These are phyloP conservation scores for Podospora didyma DNA, from an alignment of 495 filamentous ascomycete species.

Conservation along the genomic window DNA sequence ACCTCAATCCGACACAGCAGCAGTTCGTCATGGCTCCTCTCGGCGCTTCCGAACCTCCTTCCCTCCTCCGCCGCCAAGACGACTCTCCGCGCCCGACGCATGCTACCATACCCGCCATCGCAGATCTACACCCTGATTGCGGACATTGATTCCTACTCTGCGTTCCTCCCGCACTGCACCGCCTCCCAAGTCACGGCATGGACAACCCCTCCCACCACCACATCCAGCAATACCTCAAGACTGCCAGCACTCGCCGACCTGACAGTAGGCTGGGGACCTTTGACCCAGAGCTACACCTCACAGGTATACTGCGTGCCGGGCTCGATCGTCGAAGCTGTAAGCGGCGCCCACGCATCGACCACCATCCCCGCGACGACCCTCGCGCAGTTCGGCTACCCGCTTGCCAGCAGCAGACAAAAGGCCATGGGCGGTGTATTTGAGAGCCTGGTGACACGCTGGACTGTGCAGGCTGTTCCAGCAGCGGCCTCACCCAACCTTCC, in stretches of 20 bases:
- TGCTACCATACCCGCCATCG: constrained; percentile 69
- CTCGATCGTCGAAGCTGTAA: constrained; percentile 70
- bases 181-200: constrained; percentile 63
- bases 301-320: constrained; percentile 66
- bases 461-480: constrained; percentile 41
- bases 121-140: constrained; percentile 78
- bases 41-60: constrained; percentile 14
- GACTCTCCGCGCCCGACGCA: constrained; percentile 64
- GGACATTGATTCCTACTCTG: constrained; percentile 73
- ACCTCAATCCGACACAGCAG: too few species aligned
- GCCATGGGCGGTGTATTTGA: constrained; percentile 60
- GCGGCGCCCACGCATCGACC: constrained; percentile 48
- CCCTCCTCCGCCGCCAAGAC: constrained; percentile 19
- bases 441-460: constrained; percentile 75
- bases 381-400: constrained; percentile 28
- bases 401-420: neutral
- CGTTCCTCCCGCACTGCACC: constrained; percentile 84
- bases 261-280: constrained; percentile 75
- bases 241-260: constrained; percentile 76
- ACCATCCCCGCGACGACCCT: constrained; percentile 38
- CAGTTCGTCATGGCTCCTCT: neutral
- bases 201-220: constrained; percentile 31
- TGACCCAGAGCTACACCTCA: constrained; percentile 76
- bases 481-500: constrained; percentile 1
- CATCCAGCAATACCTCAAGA: constrained; percentile 7